phyloP scores from a whole-genome alignment of 306 rosid species.

The Sophora flavescens region DNA sequence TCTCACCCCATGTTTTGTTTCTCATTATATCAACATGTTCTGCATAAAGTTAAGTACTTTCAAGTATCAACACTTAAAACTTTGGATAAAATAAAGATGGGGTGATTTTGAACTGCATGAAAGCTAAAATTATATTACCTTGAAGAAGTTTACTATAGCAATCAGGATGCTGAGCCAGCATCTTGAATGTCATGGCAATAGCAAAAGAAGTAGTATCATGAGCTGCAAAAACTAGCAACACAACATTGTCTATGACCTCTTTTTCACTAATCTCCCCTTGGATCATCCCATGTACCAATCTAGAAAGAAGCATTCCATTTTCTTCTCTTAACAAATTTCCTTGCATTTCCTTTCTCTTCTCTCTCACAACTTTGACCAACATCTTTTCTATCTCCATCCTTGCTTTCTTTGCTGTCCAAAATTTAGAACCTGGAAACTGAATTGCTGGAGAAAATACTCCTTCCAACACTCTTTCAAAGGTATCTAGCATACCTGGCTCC shows the following conservation, averaged over 20 bases:
- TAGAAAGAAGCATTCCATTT: conserved; percentile 59
- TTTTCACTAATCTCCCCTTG: conserved; percentile 70
- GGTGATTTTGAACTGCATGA: conserved; percentile 27
- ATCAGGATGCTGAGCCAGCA: conserved; percentile 71
- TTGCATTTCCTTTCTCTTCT: conserved; percentile 68
- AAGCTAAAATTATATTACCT: conserved; percentile 50
- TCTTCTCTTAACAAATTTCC: conserved; percentile 45
- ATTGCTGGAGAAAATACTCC: conserved; percentile 71
- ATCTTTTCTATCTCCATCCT: conserved; percentile 68
- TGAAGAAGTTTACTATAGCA: conserved; percentile 62
- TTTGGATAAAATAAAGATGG: neutral
- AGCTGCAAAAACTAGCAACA: conserved; percentile 86
- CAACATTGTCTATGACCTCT: conserved; percentile 79
- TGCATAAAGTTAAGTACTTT: conserved; percentile 46
- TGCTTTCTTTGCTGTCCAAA: conserved; percentile 78
- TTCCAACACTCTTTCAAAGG: conserved; percentile 78
- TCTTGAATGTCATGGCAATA: conserved; percentile 83
- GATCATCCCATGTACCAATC: conserved; percentile 65
- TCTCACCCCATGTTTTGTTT: conserved; percentile 58
- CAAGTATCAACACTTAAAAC: neutral
- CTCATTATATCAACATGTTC: conserved; percentile 68
- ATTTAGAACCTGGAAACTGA: conserved; percentile 61
- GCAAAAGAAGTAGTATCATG: conserved; percentile 90
- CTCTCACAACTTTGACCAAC: conserved; percentile 67
- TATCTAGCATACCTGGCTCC: conserved; percentile 62